A percentile compares a stretch with the other conserved stretches of the same genome.
Conservation (phyloP, 2,329 filamentous ascomycete species). For the Neofusicoccum ribis region DNA sequence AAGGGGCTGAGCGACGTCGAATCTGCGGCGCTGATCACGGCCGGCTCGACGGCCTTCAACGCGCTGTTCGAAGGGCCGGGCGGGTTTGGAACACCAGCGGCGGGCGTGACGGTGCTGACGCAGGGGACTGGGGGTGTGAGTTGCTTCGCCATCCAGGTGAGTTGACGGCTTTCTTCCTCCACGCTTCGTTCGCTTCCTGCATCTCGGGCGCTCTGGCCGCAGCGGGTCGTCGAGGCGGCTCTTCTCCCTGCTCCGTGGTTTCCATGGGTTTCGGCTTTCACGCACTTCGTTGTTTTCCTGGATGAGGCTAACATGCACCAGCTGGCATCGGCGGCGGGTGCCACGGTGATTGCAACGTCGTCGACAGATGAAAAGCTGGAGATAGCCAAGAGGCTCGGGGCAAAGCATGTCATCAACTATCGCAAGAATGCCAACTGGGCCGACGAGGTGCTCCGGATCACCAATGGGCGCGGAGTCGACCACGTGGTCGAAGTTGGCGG, state of each 20-base stretch:
- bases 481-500: conserved; percentile 45
- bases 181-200: no score
- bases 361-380: conserved; percentile 53
- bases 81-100: conserved; percentile 33
- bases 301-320: conserved; percentile 10
- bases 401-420: conserved; percentile 53
- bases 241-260: conserved; percentile 24
- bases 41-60: conserved; percentile 53
- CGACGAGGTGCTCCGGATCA: conserved; percentile 46
- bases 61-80: conserved; percentile 42
- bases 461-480: conserved; percentile 47
- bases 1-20: conserved; percentile 36
- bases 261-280: neutral
- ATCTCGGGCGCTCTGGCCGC: no score
- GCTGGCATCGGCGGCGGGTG: conserved; percentile 49
- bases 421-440: conserved; percentile 48
- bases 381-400: conserved; percentile 41
- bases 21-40: conserved; percentile 44
- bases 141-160: conserved; percentile 21
- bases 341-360: conserved; percentile 51
- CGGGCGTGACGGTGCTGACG: conserved; percentile 34
- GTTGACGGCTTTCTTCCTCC: neutral
- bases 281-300: neutral
- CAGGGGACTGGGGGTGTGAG: conserved; percentile 30
- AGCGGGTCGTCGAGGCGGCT: no score